phyloP scores from a whole-genome alignment of 768 basidiomycete species.

The Rhodotorula graminis region DNA sequence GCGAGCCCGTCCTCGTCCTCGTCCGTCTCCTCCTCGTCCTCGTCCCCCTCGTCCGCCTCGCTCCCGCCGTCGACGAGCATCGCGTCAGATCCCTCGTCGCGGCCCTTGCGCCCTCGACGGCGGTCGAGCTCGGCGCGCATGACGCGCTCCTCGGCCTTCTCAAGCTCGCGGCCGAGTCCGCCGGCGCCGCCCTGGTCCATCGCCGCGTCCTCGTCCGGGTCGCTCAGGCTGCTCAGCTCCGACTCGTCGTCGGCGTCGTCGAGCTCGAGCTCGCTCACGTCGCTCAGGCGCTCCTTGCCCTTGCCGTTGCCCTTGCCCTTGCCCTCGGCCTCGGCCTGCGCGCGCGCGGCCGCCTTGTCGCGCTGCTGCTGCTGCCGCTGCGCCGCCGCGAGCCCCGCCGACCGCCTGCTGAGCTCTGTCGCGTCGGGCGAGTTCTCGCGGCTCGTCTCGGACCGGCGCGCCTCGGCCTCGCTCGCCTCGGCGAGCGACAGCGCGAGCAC shows the following conservation, averaged over 20 bases:
- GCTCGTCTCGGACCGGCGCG: not conserved
- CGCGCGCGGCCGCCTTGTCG: no score
- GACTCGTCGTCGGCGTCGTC: not conserved
- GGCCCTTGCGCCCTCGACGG: not conserved
- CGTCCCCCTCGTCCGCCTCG: not conserved
- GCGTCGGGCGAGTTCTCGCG: constrained; percentile 14
- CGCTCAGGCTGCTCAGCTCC: constrained; percentile 1
- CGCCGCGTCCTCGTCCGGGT: not conserved
- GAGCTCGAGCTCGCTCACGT: constrained; percentile 21
- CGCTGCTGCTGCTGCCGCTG: not conserved
- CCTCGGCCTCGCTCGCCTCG: constrained; percentile 19
- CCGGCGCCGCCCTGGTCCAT: not conserved
- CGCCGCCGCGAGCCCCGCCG: not conserved
- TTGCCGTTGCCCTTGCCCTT: not conserved
- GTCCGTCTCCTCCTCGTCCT: not conserved
- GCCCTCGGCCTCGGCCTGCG: not conserved
- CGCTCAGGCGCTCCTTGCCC: not conserved
- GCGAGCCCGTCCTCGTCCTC: constrained; percentile 2
- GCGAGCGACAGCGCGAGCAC: constrained; percentile 30
- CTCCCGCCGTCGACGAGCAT: not conserved
- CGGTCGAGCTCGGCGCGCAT: constrained; percentile 27
- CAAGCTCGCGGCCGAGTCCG: constrained; percentile 1
- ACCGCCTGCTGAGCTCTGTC: not conserved
- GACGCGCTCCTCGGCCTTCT: constrained; percentile 26
- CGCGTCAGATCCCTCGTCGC: not conserved